phyloP scores from a whole-genome alignment of 768 basidiomycete species.

The Mycena maculata region DNA sequence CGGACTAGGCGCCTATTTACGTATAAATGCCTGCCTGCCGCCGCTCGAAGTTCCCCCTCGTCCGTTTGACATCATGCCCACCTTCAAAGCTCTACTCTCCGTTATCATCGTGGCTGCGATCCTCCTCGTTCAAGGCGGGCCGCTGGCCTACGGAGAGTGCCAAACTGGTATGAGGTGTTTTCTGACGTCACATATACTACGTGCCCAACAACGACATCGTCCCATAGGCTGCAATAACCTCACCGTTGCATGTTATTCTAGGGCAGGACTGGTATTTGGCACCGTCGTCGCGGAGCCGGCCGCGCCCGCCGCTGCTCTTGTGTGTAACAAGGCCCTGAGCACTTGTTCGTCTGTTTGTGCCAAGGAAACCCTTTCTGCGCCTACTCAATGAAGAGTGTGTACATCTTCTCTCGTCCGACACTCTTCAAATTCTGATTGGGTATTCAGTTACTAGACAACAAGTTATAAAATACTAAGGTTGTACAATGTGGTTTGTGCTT shows the following conservation, averaged over 20 bases:
- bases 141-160: constrained; percentile 54
- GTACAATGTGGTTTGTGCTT: too few species aligned
- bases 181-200: too few species aligned
- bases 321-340: constrained; percentile 56
- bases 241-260: constrained; percentile 56
- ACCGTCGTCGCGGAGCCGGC: constrained; percentile 50
- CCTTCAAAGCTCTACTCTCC: constrained; percentile 9
- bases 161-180: constrained; percentile 50
- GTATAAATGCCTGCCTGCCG: too few species aligned
- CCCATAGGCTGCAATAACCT: constrained; percentile 48
- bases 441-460: too few species aligned
- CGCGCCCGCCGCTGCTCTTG: constrained; percentile 49
- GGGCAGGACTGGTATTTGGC: constrained; percentile 53
- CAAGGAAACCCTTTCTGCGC: constrained; percentile 47
- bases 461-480: too few species aligned
- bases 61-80: too few species aligned
- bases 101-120: constrained; percentile 6
- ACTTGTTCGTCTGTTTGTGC: constrained; percentile 57
- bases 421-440: too few species aligned
- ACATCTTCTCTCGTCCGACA: too few species aligned
- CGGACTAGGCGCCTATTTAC: too few species aligned
- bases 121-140: constrained; percentile 41
- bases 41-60: too few species aligned
- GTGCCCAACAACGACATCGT: too few species aligned
- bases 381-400: constrained; percentile 48